Base-by-base conservation (phyloP, 2,329 filamentous ascomycete species). In the Neopestalotiopsis clavispora region DNA sequence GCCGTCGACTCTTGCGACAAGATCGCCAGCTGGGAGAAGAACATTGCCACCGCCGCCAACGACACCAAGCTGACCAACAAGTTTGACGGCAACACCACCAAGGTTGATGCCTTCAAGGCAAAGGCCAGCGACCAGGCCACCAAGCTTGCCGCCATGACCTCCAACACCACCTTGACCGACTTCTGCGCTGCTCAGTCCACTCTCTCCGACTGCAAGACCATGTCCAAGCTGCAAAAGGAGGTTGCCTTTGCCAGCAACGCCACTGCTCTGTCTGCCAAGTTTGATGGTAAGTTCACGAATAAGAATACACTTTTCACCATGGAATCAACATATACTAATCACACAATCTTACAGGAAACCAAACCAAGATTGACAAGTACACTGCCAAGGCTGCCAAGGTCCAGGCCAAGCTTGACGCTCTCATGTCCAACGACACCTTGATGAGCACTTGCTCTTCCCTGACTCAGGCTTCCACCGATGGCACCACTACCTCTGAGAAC, bases 351-450 rank as follows among this genome's bases (percentile, higher is more conserved):
- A 4, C 34, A 67, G 65, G 77, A 71, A 80, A 83, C 70, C 74
- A 78, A n/a, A 80, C 81, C 67, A 77, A 78, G 71, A 74, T 76
- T 14, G 76, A 74, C 4, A 72, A 75, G 32, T 75, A 82, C 72
- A 75, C 82, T 74, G 75, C 78, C 69, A 79, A 81, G 72, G 79
- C 79, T 4, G 72, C 78, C 13, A 68, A 74, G 7, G 74, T 71
- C 3, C 73, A 77, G 10, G 71, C 76, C 58, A 74, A 74, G 70
- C 78, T 82, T 59, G 70, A 75, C 34, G 70, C 75, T 4, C 72
- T 82, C 69, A 68, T 76, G 71, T 67, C 71, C 69, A 83, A 84
- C 74, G 52, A 75, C 9, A 82, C 81, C 7, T 73, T 83, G 40
- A 74, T 80, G 70, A 65, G 74, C 40, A 72, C 73, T 14, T 83